Conservation (phyloP, 768 basidiomycete species). For the Suillus subaureus region DNA sequence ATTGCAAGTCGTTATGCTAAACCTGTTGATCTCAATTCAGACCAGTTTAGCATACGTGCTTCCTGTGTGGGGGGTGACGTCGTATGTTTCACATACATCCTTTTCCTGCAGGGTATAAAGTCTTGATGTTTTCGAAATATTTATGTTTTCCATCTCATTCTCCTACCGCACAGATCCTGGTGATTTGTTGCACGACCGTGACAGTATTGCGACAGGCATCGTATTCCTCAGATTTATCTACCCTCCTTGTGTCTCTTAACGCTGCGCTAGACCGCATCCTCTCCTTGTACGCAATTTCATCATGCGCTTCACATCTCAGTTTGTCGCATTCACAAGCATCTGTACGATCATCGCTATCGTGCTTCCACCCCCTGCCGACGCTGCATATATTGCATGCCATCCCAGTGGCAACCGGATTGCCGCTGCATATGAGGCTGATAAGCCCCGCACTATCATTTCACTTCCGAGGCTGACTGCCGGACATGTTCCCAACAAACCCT, state of each 20-base stretch:
- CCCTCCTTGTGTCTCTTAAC: neutral
- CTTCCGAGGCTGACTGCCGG: neutral
- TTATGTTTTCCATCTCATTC: conserved; percentile 39
- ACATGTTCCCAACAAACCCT: neutral
- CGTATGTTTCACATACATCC: neutral
- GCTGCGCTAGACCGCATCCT: conserved; percentile 19
- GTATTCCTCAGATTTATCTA: neutral
- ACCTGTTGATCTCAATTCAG: neutral
- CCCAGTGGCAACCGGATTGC: conserved; percentile 9
- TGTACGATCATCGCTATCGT: conserved; percentile 48
- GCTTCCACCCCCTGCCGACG: conserved; percentile 39
- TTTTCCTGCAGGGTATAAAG: conserved; percentile 2
- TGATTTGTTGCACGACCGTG: conserved; percentile 38
- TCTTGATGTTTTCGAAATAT: neutral
- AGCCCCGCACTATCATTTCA: neutral
- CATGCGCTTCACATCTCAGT: conserved; percentile 56
- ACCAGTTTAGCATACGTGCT: neutral
- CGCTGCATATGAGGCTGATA: neutral
- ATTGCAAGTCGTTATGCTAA: neutral
- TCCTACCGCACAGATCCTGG: conserved; percentile 52
- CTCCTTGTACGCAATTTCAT: conserved; percentile 18
- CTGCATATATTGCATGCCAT: conserved; percentile 38
- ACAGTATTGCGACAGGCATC: conserved; percentile 1
- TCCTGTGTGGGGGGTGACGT: neutral
- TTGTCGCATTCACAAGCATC: conserved; percentile 49